Percentiles rank a stretch among this genome's conserved stretches.
Conservation (phyloP, 257 asterid genomes). For the Nicotiana noctiflora region DNA sequence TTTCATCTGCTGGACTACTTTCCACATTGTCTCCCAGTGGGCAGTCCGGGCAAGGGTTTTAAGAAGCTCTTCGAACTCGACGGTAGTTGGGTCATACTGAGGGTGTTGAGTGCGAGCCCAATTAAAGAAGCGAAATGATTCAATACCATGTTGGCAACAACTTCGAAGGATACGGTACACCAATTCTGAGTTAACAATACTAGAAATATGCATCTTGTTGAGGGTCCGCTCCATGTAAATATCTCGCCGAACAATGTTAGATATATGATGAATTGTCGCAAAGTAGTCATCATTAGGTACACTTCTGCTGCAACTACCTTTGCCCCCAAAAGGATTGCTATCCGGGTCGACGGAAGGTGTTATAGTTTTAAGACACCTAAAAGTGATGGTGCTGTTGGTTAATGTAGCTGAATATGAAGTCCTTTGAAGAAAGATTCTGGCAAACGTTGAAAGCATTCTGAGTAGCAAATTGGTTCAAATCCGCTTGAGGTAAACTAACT, state of each 20-base stretch:
- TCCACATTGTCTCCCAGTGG: conserved; percentile 99
- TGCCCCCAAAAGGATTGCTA: conserved; percentile 23
- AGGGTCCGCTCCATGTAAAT: conserved; percentile 89
- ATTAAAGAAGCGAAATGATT: conserved; percentile 93
- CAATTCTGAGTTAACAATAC: conserved; percentile 71
- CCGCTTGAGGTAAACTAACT: not conserved
- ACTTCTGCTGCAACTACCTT: conserved; percentile 24
- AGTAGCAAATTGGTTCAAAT: not conserved
- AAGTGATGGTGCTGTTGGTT: conserved; percentile 10
- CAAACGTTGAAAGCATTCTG: conserved; percentile 3
- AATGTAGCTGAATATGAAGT: not conserved
- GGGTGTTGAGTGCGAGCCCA: conserved; percentile 91
- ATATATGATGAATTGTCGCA: conserved; percentile 84
- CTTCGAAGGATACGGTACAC: conserved; percentile 78
- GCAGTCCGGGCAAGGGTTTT: conserved; percentile 63
- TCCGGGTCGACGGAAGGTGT: conserved; percentile 18
- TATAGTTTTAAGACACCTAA: conserved; percentile 19
- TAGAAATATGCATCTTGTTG: conserved; percentile 70
- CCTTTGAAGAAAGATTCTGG: conserved; percentile 26
- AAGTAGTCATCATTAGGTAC: conserved; percentile 74
- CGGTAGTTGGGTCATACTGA: conserved; percentile 81
- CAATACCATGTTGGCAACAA: conserved; percentile 66
- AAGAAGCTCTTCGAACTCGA: conserved; percentile 88
- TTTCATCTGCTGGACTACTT: conserved; percentile 79
- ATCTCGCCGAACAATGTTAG: conserved; percentile 89